These are phyloP conservation scores for Xylaria sp. DNA, from an alignment of 2,329 filamentous ascomycete genomes.

Conservation along the genomic window DNA sequence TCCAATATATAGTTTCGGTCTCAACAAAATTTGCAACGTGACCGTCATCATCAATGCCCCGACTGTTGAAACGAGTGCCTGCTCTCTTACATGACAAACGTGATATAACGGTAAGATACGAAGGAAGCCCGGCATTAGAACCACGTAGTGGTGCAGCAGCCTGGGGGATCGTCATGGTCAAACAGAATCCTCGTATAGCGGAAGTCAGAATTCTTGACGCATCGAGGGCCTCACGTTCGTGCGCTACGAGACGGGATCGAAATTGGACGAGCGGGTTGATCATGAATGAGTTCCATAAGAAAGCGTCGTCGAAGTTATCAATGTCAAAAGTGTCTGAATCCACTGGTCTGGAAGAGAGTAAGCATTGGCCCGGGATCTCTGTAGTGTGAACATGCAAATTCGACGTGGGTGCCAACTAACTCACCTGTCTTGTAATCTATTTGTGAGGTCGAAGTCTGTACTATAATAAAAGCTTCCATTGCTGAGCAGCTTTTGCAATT, in stretches of 20 bases:
- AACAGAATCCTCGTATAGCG: conserved; percentile 91
- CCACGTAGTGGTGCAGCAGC: conserved; percentile 75
- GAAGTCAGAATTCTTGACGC: conserved; percentile 88
- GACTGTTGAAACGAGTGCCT: conserved; percentile 95
- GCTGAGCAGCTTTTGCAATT: conserved; percentile 89
- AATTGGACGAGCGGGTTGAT: conserved; percentile 92
- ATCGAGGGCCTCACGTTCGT: conserved; percentile 84
- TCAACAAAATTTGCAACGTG: conserved; percentile 99
- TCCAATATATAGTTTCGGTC: conserved; percentile 92
- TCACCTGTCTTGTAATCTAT: conserved; percentile 87
- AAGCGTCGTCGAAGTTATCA: conserved; percentile 90
- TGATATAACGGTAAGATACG: conserved; percentile 88
- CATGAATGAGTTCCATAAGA: conserved; percentile 99
- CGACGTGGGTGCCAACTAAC: conserved; percentile 33
- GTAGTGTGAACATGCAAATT: conserved; percentile 21
- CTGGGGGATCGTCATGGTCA: conserved; percentile 85
- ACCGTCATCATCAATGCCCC: conserved; percentile 96
- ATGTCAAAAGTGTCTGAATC: conserved; percentile 86
- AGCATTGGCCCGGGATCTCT: conserved; percentile 23
- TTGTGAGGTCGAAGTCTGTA: conserved; percentile 96
- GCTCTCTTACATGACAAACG: conserved; percentile 89
- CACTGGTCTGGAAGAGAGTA: conserved; percentile 64
- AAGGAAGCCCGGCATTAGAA: conserved; percentile 76
- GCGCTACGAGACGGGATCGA: conserved; percentile 78
- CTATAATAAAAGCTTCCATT: conserved; percentile 98